Base-by-base conservation (phyloP, 1,139 yeast species). In the Kodamaea arcana region DNA sequence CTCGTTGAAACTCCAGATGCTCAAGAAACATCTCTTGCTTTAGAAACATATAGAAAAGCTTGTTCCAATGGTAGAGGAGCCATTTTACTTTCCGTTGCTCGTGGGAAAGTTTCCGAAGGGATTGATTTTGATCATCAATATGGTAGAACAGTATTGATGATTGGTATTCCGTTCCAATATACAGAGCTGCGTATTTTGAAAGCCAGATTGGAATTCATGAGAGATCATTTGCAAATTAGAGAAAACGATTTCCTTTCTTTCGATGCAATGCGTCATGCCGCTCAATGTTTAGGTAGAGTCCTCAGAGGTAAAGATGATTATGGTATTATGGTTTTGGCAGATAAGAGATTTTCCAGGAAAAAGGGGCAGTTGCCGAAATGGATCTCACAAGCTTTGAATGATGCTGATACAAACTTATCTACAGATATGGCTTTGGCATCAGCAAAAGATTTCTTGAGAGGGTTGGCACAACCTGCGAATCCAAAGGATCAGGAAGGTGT, bases 181-280 rank as follows among this genome's bases (percentile, higher is more conserved):
- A 94, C 99, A 0, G 98, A 92, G 55, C 88, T 97, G 8, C 80
- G 98, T 53, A 92, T 92, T 42, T 69, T 92, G 47, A 94, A 92
- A 51, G 98, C 99, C 0, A 75, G 98, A 38, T 68, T 92, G 35
- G 98, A 94, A 56, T 92, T 92, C 52, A 62, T 92, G 58, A 72
- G 98, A 48, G 98, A 92, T 54, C 90, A 88, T 53, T 90, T 78
- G 54, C 94, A 87, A 49, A 92, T 92, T 35, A 73, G 87, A 44
- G 98, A 92, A 52, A 90, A 87, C 53, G 98, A 94, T 51, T 92
- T 92, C 54, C 60, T 92, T 30, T 88, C 97, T 15, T 92, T 92
- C 72, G 99, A 92, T 62, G 99, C 99, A 22, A 94, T 92, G 98
- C 78, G 99, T 54, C 99, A 92, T 65, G 99, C 98, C 3, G 98